Evolutionary conservation across 805 yeast genomes (phyloP), one percentile per base, ranked within the genome.

Genomic region (Zygoascus bituminiphila): DNA sequence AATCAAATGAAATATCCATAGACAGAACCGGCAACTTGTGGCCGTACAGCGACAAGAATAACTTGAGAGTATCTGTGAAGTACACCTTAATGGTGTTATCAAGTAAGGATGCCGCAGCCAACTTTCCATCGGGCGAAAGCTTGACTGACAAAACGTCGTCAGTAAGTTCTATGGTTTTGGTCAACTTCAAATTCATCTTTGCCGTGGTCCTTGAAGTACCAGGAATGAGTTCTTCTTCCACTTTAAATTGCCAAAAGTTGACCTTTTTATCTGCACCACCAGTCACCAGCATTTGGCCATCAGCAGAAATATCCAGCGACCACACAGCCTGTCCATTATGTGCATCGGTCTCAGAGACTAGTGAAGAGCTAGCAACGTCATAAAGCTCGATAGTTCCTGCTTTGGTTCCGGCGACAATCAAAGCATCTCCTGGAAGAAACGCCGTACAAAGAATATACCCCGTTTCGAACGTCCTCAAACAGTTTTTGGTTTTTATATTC

Each of bases 31-130:
- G 98, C 52, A 93, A 75, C 63, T 91, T 93, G 67, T 93, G 99
- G 36, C 99, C 99, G 60, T 93, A 93, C 51, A 93, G 72, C 60
- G 91, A 86, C 54, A 93, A 72, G 67, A 76, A 93, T 60, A 93
- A 84, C 67, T 91, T 93, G 63, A 89, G 73, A 12, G 94, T 73
- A 62, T 91, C 98, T 46, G 81, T 72, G 63, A 83, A 91, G 59
- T 93, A 88, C 17, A 93, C 93, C 67, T 93, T 94, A 41, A 93
- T 96, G n/a, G 96, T 93, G 63, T 84, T 88, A 64, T 93, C 96
- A 55, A 91, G 72, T 48, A 93, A 70, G 1, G 97, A 84, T 4
- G 85, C 84, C 4, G 97, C 95, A 48, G 93, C 66, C 51, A 73
- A 78, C 62, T 76, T 84, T 47, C 79, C 70, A 61, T 88, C 93